phyloP scores from a whole-genome alignment of 305 asterid genomes.

The Solanum chacoense region DNA sequence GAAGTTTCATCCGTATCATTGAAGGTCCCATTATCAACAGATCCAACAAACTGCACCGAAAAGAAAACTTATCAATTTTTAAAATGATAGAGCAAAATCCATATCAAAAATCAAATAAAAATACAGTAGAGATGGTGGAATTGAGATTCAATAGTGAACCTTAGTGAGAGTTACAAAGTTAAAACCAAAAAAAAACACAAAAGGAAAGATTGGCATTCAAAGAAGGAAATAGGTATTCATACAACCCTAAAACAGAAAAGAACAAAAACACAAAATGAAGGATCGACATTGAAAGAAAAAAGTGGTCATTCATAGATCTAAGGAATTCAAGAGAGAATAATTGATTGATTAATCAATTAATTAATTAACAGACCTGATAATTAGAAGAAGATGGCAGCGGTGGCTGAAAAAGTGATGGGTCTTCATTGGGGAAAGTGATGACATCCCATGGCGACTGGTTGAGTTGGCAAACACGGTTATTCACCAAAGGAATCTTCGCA shows the following conservation, averaged over 20 bases:
- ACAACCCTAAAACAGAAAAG: not conserved
- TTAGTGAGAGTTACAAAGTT: constrained; percentile 17
- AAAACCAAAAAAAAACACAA: constrained; percentile 13
- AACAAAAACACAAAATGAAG: not conserved
- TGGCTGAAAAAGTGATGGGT: constrained; percentile 11
- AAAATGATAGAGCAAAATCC: constrained; percentile 10
- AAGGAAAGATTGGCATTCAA: constrained; percentile 12
- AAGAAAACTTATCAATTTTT: not conserved
- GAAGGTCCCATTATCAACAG: not conserved
- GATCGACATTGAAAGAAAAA: not conserved
- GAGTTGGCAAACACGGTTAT: constrained; percentile 30
- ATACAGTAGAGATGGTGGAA: constrained; percentile 12
- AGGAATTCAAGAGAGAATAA: not conserved
- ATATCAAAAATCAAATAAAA: constrained; percentile 4
- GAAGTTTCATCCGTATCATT: constrained; percentile 5
- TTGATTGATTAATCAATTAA: not conserved
- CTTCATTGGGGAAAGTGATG: constrained; percentile 22
- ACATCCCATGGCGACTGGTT: constrained; percentile 60
- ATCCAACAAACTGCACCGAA: constrained; percentile 24
- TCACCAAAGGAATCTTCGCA: constrained; percentile 2
- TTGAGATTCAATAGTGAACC: constrained; percentile 27
- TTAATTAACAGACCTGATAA: constrained; percentile 21
- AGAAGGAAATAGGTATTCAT: not conserved
- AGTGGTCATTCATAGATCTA: constrained; percentile 20
- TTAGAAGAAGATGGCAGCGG: constrained; percentile 9